Percentiles rank a stretch among this genome's conserved stretches.
phyloP scores from a whole-genome alignment of 2,329 filamentous ascomycete species.

The Drechmeria coniospora region DNA sequence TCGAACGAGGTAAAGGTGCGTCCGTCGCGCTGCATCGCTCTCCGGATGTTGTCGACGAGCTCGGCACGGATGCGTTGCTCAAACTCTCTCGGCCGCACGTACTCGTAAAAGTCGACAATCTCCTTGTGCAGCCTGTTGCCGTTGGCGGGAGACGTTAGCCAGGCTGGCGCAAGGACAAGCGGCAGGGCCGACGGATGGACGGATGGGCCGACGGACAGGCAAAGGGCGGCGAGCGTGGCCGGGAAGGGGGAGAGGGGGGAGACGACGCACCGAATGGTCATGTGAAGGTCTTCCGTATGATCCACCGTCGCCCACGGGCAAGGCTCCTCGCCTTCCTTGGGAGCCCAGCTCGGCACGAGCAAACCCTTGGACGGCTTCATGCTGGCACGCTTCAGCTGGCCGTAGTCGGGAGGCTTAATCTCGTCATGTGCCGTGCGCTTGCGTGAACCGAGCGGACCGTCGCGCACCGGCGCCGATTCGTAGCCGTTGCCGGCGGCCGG shows the following conservation, averaged over 20 bases:
- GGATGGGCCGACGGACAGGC: too few relatives aligned
- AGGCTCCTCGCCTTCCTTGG: slow-evolving; percentile 22
- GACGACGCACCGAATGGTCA: slow-evolving; percentile 38
- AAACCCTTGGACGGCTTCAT: slow-evolving; percentile 34
- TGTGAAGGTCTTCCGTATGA: slow-evolving; percentile 35
- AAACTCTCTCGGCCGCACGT: slow-evolving; percentile 59
- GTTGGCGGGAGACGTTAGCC: too few relatives aligned
- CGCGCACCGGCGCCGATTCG: slow-evolving; percentile 12
- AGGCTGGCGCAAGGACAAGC: too few relatives aligned
- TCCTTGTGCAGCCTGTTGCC: slow-evolving; percentile 84
- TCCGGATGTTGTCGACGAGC: slow-evolving; percentile 54
- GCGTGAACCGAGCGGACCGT: slow-evolving; percentile 40
- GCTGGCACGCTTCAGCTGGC: slow-evolving; percentile 32
- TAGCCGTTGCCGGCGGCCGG: slow-evolving; percentile 9
- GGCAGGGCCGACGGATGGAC: too few relatives aligned
- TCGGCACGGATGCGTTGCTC: slow-evolving; percentile 62
- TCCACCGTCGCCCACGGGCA: slow-evolving; percentile 50
- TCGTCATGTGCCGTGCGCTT: slow-evolving; percentile 63
- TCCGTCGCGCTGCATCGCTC: slow-evolving; percentile 34
- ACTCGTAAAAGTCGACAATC: slow-evolving; percentile 76
- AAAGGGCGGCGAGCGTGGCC: not conserved
- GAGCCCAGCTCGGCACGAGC: slow-evolving; percentile 37
- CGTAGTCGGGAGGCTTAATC: slow-evolving; percentile 42
- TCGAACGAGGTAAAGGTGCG: slow-evolving; percentile 42
- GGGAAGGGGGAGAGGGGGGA: not conserved